phyloP scores from a whole-genome alignment of 1,139 yeast species.

The Lipomyces yarrowii region DNA sequence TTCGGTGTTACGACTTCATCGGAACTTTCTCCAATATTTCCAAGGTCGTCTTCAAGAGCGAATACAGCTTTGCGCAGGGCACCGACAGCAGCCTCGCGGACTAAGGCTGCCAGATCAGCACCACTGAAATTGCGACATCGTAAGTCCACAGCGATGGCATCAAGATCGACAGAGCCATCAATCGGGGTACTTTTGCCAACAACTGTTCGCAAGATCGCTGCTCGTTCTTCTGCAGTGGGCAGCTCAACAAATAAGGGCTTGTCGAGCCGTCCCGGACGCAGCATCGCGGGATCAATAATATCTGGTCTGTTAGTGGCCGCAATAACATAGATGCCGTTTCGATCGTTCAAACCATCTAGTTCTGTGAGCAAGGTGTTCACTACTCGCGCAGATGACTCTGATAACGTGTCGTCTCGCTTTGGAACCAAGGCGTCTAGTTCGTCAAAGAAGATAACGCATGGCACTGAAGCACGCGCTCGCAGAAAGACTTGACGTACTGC shows the following conservation, averaged over 20 bases:
- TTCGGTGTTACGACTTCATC: slow-evolving; percentile 27
- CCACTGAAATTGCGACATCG: slow-evolving; percentile 91
- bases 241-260: slow-evolving; percentile 89
- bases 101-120: slow-evolving; percentile 90
- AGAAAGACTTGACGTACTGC: slow-evolving; percentile 95
- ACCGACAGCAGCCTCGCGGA: slow-evolving; percentile 87
- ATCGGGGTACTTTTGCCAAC: slow-evolving; percentile 78
- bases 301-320: slow-evolving; percentile 98
- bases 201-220: slow-evolving; percentile 78
- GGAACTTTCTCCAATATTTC: slow-evolving; percentile 11
- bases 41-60: slow-evolving; percentile 41
- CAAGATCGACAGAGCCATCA: slow-evolving; percentile 61
- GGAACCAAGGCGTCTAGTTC: slow-evolving; percentile 97
- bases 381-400: slow-evolving; percentile 91
- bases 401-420: slow-evolving; percentile 76
- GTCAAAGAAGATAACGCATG: slow-evolving; percentile 94
- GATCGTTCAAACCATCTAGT: slow-evolving; percentile 88
- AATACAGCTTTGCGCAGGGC: slow-evolving; percentile 78
- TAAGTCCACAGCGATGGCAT: slow-evolving; percentile 66
- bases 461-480: slow-evolving; percentile 91
- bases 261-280: slow-evolving; percentile 94
- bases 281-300: slow-evolving; percentile 98
- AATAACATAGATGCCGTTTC: slow-evolving; percentile 89
- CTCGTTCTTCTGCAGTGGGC: slow-evolving; percentile 75
- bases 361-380: slow-evolving; percentile 94